Evolutionary conservation across 805 yeast species (phyloP), one percentile per base, ranked within the genome.

Genomic region (Barnettozyma pratensis): DNA sequence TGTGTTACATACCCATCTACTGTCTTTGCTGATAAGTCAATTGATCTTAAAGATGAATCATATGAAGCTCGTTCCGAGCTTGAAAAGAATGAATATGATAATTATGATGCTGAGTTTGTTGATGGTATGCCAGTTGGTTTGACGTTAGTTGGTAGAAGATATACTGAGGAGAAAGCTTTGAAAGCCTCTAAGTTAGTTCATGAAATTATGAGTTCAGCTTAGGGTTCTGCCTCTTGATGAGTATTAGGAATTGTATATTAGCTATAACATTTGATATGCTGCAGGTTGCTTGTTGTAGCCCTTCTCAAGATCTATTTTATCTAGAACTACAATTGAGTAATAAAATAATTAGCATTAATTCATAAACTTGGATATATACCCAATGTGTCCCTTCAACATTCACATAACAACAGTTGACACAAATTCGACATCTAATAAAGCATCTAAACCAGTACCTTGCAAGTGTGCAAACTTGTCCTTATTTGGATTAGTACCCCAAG

Each of bases 1-100:
- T 78, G 82, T 37, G 77, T 83, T 51, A 72, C 75, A 1, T 70
- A 80, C 67, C 89, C 85, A 57, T 75, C 87, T 5, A 80, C 56
- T 5, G 19, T 56, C 28, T 46, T 45, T 36, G 60, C 54, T 8
- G 81, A 81, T 57, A 55, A 69, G 31, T 51, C 53, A 6, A 52
- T 74, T 37, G 90, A 83, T 61, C 55, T 65, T 37, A 75, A 77
- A 69, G 80, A 71, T 41, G 50, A 41, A 35, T 9, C 35, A 1
- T 59, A 52, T 37, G 29, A 43, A 5, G 51, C 62, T 47, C 48
- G 65, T 44, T 60, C 55, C 42, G 42, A 47, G 14, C 48, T 49
- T 40, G 65, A 61, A 45, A 77, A 76, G 67, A 72, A 43, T 39
- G 64, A 57, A 32, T 60, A 47, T 42, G 54, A 46, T 1, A 26